These are phyloP conservation scores for Trichoderma brevicompactum DNA, from an alignment of 2,329 filamentous ascomycete genomes.

Conservation along the genomic window DNA sequence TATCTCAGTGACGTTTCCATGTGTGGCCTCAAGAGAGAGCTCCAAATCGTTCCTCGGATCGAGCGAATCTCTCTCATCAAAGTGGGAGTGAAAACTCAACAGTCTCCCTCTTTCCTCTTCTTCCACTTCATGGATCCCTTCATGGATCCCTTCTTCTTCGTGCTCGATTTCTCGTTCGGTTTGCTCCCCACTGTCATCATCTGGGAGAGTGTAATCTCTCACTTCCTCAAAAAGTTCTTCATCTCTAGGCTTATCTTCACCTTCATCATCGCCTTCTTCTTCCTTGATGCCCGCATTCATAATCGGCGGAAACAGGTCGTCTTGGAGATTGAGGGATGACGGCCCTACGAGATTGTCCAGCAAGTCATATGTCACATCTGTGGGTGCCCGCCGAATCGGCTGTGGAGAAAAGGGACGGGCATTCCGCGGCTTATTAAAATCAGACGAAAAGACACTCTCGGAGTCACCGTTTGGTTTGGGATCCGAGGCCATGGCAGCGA, in stretches of 20 bases:
- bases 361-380: constrained; percentile 49
- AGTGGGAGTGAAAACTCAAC: constrained; percentile 27
- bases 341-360: constrained; percentile 37
- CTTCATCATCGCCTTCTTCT: constrained; percentile 28
- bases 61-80: constrained; percentile 35
- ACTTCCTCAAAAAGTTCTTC: not conserved
- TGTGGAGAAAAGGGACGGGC: constrained; percentile 65
- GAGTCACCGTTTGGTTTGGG: constrained; percentile 44
- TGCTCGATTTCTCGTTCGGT: not conserved
- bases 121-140: constrained; percentile 3
- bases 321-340: not conserved
- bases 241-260: not conserved
- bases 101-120: constrained; percentile 24
- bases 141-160: not conserved
- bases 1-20: not conserved
- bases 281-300: constrained; percentile 29
- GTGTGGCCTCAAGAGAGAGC: constrained; percentile 17
- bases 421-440: constrained; percentile 58
- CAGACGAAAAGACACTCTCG: constrained; percentile 58
- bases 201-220: not conserved
- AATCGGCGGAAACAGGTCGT: constrained; percentile 29
- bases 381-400: constrained; percentile 49
- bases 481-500: constrained; percentile 52
- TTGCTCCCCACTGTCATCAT: constrained; percentile 10
- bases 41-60: constrained; percentile 26